Conservation (phyloP, 306 rosid species). For the Pyrus bretschneideri region DNA sequence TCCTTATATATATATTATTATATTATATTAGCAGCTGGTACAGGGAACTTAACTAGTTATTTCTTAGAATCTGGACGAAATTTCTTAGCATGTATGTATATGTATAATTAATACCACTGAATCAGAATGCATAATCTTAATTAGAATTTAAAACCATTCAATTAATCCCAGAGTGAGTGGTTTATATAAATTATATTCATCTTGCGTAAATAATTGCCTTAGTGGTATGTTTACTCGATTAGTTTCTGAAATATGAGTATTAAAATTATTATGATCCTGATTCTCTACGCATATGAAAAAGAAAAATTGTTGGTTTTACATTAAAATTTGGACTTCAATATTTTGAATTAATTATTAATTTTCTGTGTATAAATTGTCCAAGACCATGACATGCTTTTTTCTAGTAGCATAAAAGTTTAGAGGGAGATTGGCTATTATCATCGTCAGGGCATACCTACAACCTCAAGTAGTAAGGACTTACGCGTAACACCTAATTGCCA, state of each 20-base stretch:
- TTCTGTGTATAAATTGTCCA: too few species aligned
- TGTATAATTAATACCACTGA: not conserved
- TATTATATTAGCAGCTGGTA: not conserved
- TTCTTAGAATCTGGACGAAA: not conserved
- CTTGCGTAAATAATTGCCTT: not conserved
- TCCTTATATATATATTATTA: not conserved
- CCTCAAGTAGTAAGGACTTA: too few species aligned
- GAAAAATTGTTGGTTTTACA: too few species aligned
- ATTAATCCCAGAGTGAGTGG: not conserved
- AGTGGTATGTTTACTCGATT: not conserved
- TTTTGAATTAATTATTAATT: too few species aligned
- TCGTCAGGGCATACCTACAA: fast-evolving
- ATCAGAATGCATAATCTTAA: not conserved
- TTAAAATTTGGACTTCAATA: too few species aligned
- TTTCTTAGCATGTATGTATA: not conserved
- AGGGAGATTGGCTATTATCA: too few species aligned
- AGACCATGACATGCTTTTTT: too few species aligned
- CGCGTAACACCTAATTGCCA: fast-evolving
- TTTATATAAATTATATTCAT: not conserved
- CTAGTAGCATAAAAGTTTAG: too few species aligned
- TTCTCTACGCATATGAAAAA: too few species aligned
- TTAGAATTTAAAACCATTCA: not conserved
- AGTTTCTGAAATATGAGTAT: not conserved
- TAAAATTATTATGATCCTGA: too few species aligned
- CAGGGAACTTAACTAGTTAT: not conserved